Evolutionary conservation across 805 yeast genomes (phyloP), one percentile per base, ranked within the genome.

Genomic region (Pichia gijzeniarum): DNA sequence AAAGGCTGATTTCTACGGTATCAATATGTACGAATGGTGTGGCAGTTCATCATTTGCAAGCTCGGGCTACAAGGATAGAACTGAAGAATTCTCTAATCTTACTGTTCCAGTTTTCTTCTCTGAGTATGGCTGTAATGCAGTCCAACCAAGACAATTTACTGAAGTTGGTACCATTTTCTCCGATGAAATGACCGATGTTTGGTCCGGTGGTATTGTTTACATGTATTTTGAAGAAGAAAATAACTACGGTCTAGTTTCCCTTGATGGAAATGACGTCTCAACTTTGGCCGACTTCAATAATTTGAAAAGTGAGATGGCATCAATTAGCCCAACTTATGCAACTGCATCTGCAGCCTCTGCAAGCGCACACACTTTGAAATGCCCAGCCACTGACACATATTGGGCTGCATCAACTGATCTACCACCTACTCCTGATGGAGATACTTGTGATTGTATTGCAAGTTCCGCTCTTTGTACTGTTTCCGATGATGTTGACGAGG

Each of bases 151-250:
- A 65, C 69, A 73, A 57, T 87, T 87, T 69, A 72, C 80, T 31
- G 95, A 87, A 61, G 85, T 87, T 48, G 74, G 70, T 14, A 75
- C 89, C 4, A 63, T 87, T 7, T 87, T 73, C 68, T 65, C 80
- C 28, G 70, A 66, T 50, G 68, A 85, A 22, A 87, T 87, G 95
- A 82, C 93, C 40, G 85, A 78, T 58, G 90, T 87, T 43, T 88
- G 95, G 93, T 85, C 95, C 35, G 96, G 96, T 61, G 96, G 96
- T 66, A 85, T 87, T 56, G 91, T 85, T 44, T 87, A 88, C 74
- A 85, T 85, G 93, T 87, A 85, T 70, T 85, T 82, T 63, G 79
- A 88, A 71, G 96, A 87, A 67, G 80, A 67, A 39, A 88, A 88
- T 67, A 64, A 85, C 54, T 87, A 86, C 61, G 96, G 96, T 50